These are phyloP conservation scores for Rubia occidens DNA, from an alignment of 305 asterid species.

Conservation along the genomic window DNA sequence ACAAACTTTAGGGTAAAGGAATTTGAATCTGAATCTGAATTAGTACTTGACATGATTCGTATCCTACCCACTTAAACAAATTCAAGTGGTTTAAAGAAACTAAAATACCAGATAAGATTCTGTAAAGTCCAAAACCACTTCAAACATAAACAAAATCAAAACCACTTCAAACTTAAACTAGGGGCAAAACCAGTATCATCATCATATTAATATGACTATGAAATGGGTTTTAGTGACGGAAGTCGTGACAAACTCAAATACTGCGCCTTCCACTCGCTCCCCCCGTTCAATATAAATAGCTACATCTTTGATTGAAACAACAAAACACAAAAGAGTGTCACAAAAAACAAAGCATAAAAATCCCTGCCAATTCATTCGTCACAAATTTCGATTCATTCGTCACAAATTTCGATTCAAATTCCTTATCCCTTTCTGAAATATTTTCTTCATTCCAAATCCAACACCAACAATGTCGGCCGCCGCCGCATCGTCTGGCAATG, in stretches of 20 bases:
- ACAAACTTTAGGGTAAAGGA: too few species aligned
- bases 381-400: too few species aligned
- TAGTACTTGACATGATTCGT: too few species aligned
- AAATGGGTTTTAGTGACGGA: not conserved
- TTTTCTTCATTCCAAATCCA: not conserved
- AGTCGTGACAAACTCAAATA: not conserved
- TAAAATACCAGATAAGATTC: too few species aligned
- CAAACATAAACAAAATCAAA: not conserved
- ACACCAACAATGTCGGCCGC: too few species aligned
- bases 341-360: not conserved
- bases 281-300: not conserved
- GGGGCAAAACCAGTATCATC: not conserved
- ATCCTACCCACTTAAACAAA: too few species aligned
- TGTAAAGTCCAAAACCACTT: not conserved
- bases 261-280: too few species aligned
- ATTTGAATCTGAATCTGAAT: too few species aligned
- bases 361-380: not conserved
- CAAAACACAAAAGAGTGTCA: too few species aligned
- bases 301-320: not conserved
- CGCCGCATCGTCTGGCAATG: not conserved
- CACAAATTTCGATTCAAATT: not conserved
- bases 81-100: too few species aligned
- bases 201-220: too few species aligned
- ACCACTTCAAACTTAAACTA: not conserved
- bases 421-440: not conserved